Conservation (phyloP, 2,329 filamentous ascomycete species). For the Ophiocordyceps camponoti-leonardi region DNA sequence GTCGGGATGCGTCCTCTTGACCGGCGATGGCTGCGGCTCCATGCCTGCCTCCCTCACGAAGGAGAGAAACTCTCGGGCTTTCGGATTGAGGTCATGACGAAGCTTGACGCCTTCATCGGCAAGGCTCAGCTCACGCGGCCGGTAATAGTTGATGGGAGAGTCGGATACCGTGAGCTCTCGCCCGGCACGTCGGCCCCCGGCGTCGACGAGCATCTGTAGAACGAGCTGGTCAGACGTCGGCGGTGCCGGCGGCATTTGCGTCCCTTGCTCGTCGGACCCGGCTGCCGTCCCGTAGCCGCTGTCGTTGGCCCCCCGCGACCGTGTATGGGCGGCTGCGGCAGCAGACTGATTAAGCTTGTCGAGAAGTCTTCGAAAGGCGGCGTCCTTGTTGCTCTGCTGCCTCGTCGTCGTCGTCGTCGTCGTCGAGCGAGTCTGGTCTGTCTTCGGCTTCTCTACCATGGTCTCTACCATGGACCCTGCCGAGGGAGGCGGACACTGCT, state of each 20-base stretch:
- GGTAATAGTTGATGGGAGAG: neutral
- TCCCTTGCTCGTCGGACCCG: neutral
- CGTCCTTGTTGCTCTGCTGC: conserved; percentile 1
- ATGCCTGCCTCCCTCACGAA: neutral
- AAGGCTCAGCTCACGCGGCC: neutral
- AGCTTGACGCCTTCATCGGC: neutral
- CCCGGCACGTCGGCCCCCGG: neutral
- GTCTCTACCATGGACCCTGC: too few species aligned
- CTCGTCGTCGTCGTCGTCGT: too few species aligned
- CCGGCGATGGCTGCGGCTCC: neutral
- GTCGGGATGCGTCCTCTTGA: neutral
- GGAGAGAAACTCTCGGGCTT: conserved; percentile 6
- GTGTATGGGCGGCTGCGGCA: neutral
- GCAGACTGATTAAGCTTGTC: conserved; percentile 8
- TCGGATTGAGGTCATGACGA: conserved; percentile 5
- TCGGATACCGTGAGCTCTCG: conserved; percentile 5
- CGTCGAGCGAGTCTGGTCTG: neutral
- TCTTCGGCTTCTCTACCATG: neutral
- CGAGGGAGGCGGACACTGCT: neutral
- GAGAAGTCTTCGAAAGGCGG: conserved; percentile 11
- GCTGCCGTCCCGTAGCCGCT: neutral
- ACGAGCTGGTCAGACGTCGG: too few species aligned
- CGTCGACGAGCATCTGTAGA: too few species aligned
- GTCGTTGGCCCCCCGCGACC: neutral
- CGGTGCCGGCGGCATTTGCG: neutral